Evolutionary conservation across 495 filamentous ascomycete species (phyloP), one percentile per base, ranked within the genome.

Genomic region (Daldinia bambusicola): DNA sequence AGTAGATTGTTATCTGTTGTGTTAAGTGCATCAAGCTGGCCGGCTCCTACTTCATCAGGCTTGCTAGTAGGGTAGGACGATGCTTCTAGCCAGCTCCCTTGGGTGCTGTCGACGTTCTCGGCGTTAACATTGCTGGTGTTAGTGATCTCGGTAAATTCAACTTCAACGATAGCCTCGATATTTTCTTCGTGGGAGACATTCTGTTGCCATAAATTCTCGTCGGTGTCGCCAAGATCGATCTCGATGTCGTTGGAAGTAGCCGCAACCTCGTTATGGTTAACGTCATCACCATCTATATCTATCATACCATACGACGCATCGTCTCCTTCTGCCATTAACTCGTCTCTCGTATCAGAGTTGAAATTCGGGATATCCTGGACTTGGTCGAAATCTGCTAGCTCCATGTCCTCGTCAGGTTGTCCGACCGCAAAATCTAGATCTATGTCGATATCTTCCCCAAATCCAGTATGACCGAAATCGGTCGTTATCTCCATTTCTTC

Each of bases 361-460:
- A 76, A 67, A 51, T 77, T 53, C 18, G 67, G 61, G 34, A 77
- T 67, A 31, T 76, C 61, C 70, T 75, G 55, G 37, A 63, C 30
- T 73, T 72, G 57, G 52, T 75, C 74, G 60, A 80, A 75, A 59
- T 76, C 85, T 63, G 85, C 88, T n/a, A 88, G 79, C 72, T 89
- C 88, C 74, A 88, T 85, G 67, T 93, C 90, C 67, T 87, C 87
- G 65, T 92, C 89, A 43, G 80, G 78, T 32, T 86, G 81, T 45
- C 84, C 86, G 60, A 85, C 81, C 75, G 87, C 85, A 16, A 91
- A 80, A 74, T 94, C 91, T 69, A 93, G 82, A 69, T 93, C 90
- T 70, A 93, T 91, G 62, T 93, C 91, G 60, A 92, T 90, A 68
- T 92, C 89, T 74, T 92, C 89, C 45, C 83, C 86, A 43, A 80